Conservation (phyloP, 371 early-diverging fungal genomes). For the Mortierella sp. region DNA sequence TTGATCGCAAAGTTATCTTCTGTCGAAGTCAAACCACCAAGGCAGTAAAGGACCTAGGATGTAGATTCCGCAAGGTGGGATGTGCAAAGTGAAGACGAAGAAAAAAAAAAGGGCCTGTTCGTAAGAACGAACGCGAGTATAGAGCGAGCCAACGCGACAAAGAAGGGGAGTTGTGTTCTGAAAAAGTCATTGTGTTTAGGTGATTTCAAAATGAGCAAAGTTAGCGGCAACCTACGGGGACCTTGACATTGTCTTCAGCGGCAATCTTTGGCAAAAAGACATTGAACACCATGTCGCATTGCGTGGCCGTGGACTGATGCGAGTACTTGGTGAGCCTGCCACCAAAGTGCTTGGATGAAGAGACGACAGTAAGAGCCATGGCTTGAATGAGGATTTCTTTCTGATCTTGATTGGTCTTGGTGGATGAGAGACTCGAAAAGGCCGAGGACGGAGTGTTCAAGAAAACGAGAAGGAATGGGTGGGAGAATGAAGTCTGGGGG, state of each 20-base stretch:
- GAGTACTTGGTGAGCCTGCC: slow-evolving; percentile 79
- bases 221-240: slow-evolving; percentile 59
- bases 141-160: too few species aligned
- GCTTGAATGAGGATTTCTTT: background rate
- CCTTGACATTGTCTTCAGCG: slow-evolving; percentile 47
- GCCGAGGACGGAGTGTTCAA: too few species aligned
- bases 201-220: background rate
- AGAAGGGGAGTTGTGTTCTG: too few species aligned
- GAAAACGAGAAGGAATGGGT: background rate
- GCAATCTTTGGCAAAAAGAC: slow-evolving; percentile 77
- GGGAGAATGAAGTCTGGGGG: background rate
- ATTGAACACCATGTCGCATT: slow-evolving; percentile 82
- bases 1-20: slow-evolving; percentile 91
- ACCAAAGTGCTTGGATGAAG: slow-evolving; percentile 63
- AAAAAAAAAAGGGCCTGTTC: background rate
- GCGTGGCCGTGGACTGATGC: slow-evolving; percentile 70
- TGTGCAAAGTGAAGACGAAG: background rate
- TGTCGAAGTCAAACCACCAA: slow-evolving; percentile 81
- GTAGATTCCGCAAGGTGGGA: too few species aligned
- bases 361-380: slow-evolving; percentile 36
- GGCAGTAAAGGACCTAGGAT: slow-evolving; percentile 62
- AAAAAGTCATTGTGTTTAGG: too few species aligned
- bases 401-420: background rate
- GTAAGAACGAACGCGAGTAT: too few species aligned
- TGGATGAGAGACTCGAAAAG: background rate